A percentile compares a stretch with the other conserved stretches of the same genome.
Evolutionary conservation across 2,329 filamentous ascomycete genomes (phyloP).

Genomic region (Pestalotiopsis sp.): DNA sequence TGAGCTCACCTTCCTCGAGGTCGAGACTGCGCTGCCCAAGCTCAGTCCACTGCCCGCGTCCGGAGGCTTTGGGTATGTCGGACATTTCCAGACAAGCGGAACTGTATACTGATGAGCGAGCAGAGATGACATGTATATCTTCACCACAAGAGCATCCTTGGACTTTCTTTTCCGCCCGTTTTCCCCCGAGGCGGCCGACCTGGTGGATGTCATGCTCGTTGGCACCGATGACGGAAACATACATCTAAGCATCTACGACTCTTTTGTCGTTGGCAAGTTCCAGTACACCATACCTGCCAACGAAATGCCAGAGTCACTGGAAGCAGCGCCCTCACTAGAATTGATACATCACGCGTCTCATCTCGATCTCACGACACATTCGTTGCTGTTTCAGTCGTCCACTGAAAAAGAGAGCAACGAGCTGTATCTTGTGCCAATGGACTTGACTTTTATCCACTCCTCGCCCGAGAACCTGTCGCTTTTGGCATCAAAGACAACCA

Average conservation of each 20-base stretch:
- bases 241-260: conserved; percentile 83
- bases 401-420: conserved; percentile 39
- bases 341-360: conserved; percentile 70
- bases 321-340: conserved; percentile 30
- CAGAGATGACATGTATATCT: conserved; percentile 62
- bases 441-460: conserved; percentile 80
- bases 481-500: conserved; percentile 83
- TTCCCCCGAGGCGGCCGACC: conserved; percentile 67
- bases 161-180: conserved; percentile 70
- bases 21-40: conserved; percentile 76
- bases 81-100: neutral
- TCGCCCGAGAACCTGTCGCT: conserved; percentile 81
- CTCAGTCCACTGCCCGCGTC: conserved; percentile 70
- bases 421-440: conserved; percentile 72
- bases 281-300: conserved; percentile 39
- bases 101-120: conserved; percentile 25
- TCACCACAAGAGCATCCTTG: conserved; percentile 69
- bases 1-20: conserved; percentile 74
- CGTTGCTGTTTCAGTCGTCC: conserved; percentile 62
- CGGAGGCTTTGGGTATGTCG: conserved; percentile 62
- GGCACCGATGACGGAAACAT: conserved; percentile 72
- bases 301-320: conserved; percentile 31
- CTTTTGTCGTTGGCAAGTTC: conserved; percentile 76
- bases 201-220: conserved; percentile 78
- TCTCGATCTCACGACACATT: conserved; percentile 74